Evolutionary conservation across 2,329 filamentous ascomycete species (phyloP), one percentile per base, ranked within the genome.

Genomic region (Lasiodiplodia sp.): DNA sequence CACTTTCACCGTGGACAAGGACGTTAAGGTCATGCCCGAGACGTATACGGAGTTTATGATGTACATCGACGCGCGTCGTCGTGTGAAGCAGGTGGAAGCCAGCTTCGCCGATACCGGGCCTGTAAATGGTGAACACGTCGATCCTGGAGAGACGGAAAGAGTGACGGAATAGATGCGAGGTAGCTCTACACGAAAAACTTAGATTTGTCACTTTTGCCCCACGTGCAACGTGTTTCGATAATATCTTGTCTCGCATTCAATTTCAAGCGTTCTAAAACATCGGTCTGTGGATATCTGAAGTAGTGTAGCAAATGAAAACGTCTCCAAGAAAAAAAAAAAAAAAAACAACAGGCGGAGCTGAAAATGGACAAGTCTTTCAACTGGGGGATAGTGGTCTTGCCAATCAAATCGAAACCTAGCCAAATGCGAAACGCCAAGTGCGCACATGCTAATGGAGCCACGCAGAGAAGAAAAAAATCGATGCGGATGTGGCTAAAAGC

Each of bases 1-100:
- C 75, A 92, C 91, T 0, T 92, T 92, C 75, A 83, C 86, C 66
- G 88, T 92, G 2, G 86, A 89, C 67, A 87, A 84, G 73, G 86
- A 90, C 72, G 83, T 92, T 56, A 85, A 88, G 73, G 87, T 92
- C 23, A 87, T 92, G 82, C 90, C 90, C 4, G 82, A 85, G 75
- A 86, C 83, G 14, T 90, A 90, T 72, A 83, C 84, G 55, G 88
- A 90, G 72, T 89, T 88, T 71, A 90, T 90, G 88, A 83, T 88
- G 76, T 90, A 88, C 77, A 82, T 89, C 18, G 88, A 89, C 80
- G 87, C 88, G 6, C 78, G 87, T 60, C 79, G 88, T 71, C 78
- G 88, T 68, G 87, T 86, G 3, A 79, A 83, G 71, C 83, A 85
- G 73, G 84, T 89, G 14, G 79, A 81, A 57, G 81, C 82, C 56